phyloP scores from a whole-genome alignment of 2,329 filamentous ascomycete genomes.

The Phyllosticta paracitricarpa region DNA sequence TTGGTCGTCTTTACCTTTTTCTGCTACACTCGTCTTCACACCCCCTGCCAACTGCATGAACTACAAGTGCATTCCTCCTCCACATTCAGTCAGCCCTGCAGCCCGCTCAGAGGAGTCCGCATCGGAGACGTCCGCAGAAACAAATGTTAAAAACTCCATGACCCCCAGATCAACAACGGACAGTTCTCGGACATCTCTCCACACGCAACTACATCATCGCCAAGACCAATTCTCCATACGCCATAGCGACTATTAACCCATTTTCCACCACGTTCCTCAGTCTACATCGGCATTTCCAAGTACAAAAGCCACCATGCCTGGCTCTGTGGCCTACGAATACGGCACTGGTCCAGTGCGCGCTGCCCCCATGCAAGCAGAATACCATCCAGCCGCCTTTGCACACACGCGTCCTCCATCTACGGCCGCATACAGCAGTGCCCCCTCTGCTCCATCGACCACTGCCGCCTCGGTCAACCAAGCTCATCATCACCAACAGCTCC shows the following conservation, averaged over 20 bases:
- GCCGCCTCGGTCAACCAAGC: neutral
- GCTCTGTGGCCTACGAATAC: neutral
- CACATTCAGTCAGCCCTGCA: neutral
- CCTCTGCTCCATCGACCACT: neutral
- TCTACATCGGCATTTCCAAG: neutral
- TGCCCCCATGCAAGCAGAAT: neutral
- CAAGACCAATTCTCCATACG: neutral
- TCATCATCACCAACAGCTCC: neutral
- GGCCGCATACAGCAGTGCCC: neutral
- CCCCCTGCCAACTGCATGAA: neutral
- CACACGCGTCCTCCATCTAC: neutral
- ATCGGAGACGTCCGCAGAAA: neutral
- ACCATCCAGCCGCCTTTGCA: neutral
- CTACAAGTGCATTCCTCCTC: neutral
- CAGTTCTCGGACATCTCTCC: neutral
- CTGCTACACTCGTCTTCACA: neutral
- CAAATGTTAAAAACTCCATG: neutral
- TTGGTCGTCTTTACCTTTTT: neutral
- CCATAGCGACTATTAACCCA: neutral
- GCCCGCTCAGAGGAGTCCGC: neutral
- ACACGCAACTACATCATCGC: neutral
- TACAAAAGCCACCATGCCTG: neutral
- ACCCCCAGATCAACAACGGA: neutral
- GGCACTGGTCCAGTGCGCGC: neutral
- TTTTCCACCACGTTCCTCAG: neutral